Evolutionary conservation across 805 yeast genomes (phyloP), one percentile per base, ranked within the genome.

Genomic region (Suhomyces faveliae): DNA sequence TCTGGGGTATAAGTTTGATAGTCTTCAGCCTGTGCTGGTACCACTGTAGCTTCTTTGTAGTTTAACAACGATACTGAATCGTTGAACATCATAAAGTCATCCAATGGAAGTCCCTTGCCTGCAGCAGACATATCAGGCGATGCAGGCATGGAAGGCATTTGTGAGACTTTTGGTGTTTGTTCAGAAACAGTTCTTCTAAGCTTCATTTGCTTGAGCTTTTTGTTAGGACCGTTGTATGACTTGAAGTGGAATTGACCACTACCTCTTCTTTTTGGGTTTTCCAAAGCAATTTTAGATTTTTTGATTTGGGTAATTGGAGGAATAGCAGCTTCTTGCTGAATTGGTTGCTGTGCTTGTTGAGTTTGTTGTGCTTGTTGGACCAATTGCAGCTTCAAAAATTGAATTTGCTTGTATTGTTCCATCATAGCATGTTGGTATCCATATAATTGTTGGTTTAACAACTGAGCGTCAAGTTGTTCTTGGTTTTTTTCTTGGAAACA

Each of bases 1-100:
- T 51, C 47, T 39, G 67, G 64, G 13, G 65, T 53, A 41, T 42
- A 58, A 40, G 50, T 51, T 12, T 40, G 49, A 35, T 40, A 45
- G 19, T 41, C 41, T n/a, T 43, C 48, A 17, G 46, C 39, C 19
- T 48, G 48, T 21, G 49, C 43, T n/a, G 47, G 35, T 19, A 41
- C 47, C 46, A 17, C 51, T 53, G 35, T 15, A 35, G 41, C 29
- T 33, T 50, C 44, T 15, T 42, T 42, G 23, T 55, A 54, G 20
- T 42, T 33, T 15, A 43, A 15, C 21, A 43, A 20, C 13, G 48
- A 22, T 11, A 63, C 48, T 54, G 64, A 68, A 20, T 61, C 53
- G 48, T 59, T 61, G 37, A 66, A 53, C 40, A 52, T 51, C 66
- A 64, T 59, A 44, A 64, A 61, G 40, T 63, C 68, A 29, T 66